phyloP scores from a whole-genome alignment of 2,329 filamentous ascomycete species.

The Xylaria sp. region DNA sequence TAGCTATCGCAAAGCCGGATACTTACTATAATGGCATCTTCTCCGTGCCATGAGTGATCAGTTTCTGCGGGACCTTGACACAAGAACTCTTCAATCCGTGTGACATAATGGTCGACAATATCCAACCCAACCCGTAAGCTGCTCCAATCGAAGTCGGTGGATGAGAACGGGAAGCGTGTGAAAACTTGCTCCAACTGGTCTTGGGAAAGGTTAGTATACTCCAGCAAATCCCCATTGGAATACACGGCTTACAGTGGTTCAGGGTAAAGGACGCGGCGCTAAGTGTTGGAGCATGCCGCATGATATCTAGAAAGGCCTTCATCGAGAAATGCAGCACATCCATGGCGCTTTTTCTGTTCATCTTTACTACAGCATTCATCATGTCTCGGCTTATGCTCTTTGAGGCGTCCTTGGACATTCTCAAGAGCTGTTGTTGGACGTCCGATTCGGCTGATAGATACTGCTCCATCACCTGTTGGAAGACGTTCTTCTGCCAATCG shows the following conservation, averaged over 20 bases:
- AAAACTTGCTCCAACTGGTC: conserved; percentile 57
- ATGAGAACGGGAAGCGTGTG: conserved; percentile 47
- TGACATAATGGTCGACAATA: conserved; percentile 51
- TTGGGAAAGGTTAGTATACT: conserved; percentile 25
- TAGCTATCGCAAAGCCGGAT: neutral
- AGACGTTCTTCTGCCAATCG: conserved; percentile 60
- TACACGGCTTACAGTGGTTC: conserved; percentile 43
- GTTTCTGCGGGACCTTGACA: conserved; percentile 42
- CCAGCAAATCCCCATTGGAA: neutral
- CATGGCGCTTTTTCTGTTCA: conserved; percentile 56
- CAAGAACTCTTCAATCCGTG: conserved; percentile 45
- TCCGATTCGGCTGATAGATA: conserved; percentile 59
- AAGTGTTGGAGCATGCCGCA: conserved; percentile 50
- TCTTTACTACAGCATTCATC: conserved; percentile 52
- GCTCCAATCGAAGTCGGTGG: conserved; percentile 51
- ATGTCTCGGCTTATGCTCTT: conserved; percentile 44
- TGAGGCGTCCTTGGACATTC: conserved; percentile 49
- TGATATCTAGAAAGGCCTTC: conserved; percentile 53
- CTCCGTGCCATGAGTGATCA: conserved; percentile 41
- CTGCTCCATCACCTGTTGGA: conserved; percentile 60
- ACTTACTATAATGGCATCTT: conserved; percentile 52
- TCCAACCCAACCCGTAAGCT: conserved; percentile 49
- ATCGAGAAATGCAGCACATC: conserved; percentile 56
- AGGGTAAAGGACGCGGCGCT: conserved; percentile 52
- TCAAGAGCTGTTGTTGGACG: conserved; percentile 57